Conservation (phyloP, 345 rosid species). For the Rhizophora mangle region DNA sequence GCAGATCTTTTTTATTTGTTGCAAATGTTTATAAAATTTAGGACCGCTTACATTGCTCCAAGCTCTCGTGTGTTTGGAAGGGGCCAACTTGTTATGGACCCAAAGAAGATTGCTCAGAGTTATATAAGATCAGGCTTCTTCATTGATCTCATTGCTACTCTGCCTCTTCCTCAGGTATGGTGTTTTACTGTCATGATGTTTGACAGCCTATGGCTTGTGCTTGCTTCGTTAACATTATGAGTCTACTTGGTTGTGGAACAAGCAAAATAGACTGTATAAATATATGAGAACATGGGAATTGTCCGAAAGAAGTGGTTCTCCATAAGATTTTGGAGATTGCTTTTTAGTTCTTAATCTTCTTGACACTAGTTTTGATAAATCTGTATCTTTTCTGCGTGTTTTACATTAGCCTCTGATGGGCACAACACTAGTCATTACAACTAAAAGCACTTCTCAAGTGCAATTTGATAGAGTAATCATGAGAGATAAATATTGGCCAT, state of each 20-base stretch:
- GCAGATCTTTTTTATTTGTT: conserved; percentile 84
- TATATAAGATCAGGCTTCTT: conserved; percentile 78
- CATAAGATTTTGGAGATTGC: no score
- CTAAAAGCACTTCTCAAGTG: no score
- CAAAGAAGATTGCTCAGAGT: conserved; percentile 64
- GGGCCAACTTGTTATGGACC: conserved; percentile 95
- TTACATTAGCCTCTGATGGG: no score
- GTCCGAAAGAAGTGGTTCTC: no score
- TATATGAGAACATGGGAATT: not conserved
- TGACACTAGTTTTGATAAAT: no score
- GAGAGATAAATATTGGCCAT: no score
- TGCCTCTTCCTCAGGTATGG: conserved; percentile 90
- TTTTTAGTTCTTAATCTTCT: no score
- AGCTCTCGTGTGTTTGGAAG: conserved; percentile 84
- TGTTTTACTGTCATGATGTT: conserved; percentile 2
- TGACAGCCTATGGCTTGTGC: not conserved
- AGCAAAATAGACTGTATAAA: not conserved
- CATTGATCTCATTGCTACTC: conserved; percentile 75
- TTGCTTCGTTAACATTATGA: not conserved
- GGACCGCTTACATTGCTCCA: conserved; percentile 86
- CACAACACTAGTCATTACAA: no score
- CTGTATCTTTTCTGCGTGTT: no score
- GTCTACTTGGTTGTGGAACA: not conserved
- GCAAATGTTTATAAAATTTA: conserved; percentile 77
- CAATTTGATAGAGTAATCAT: no score